phyloP scores from a whole-genome alignment of 1,284 basidiomycete genomes.

The Moesziomyces sp. region DNA sequence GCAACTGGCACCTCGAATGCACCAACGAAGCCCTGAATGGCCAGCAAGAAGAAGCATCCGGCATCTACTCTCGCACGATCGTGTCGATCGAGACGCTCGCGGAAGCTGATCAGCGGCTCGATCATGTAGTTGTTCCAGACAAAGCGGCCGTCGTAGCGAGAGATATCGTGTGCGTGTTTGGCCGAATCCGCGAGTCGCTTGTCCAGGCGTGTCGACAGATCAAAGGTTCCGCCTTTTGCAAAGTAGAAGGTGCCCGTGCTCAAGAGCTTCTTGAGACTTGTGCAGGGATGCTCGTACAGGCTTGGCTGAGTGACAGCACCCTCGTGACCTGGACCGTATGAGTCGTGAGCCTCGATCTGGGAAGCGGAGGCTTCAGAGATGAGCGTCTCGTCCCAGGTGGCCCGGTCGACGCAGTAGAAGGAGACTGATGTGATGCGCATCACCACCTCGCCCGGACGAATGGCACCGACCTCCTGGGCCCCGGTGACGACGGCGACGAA shows the following conservation, averaged over 20 bases:
- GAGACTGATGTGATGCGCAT: slow-evolving; percentile 54
- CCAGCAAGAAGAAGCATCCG: slow-evolving; percentile 73
- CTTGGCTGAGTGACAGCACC: slow-evolving; percentile 41
- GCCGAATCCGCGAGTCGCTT: slow-evolving; percentile 69
- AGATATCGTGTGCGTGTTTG: slow-evolving; percentile 26
- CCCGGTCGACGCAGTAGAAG: slow-evolving; percentile 62
- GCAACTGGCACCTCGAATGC: slow-evolving; percentile 73
- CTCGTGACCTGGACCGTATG: slow-evolving; percentile 32
- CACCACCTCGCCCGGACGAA: slow-evolving; percentile 49
- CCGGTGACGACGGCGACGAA: slow-evolving; percentile 59
- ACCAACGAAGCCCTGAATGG: slow-evolving; percentile 91
- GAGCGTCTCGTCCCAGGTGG: slow-evolving; percentile 55
- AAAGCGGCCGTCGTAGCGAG: slow-evolving; percentile 68
- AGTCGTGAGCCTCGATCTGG: slow-evolving; percentile 42
- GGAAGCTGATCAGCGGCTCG: slow-evolving; percentile 81
- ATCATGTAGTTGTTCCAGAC: slow-evolving; percentile 88
- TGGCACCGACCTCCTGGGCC: slow-evolving; percentile 48
- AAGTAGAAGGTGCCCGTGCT: slow-evolving; percentile 94
- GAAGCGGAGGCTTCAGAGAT: slow-evolving; percentile 28
- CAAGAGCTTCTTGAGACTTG: slow-evolving; percentile 88
- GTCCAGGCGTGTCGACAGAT: slow-evolving; percentile 72
- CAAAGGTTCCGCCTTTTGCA: slow-evolving; percentile 82
- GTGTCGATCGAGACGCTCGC: slow-evolving; percentile 76
- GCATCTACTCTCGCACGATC: slow-evolving; percentile 78
- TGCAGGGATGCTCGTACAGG: slow-evolving; percentile 85